These are phyloP conservation scores for Pleurotus cornucopiae DNA, from an alignment of 768 basidiomycete genomes.

Conservation along the genomic window DNA sequence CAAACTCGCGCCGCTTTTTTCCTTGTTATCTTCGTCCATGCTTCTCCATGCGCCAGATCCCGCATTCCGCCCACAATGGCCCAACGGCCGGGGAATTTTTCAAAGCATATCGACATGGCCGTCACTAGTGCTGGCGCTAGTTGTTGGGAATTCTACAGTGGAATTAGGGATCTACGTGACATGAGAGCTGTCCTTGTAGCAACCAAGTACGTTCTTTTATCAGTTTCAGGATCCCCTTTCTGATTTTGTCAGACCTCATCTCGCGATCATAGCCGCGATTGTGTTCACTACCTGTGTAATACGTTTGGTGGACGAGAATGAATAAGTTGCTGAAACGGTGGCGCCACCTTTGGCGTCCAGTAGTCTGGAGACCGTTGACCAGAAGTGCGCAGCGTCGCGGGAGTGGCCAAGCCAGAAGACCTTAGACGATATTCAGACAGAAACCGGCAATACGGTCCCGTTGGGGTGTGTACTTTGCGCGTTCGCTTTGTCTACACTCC, in stretches of 20 bases:
- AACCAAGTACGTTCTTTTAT: constrained; percentile 41
- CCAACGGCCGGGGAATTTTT: constrained; percentile 6
- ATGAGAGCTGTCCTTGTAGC: constrained; percentile 58
- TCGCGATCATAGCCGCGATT: constrained; percentile 42
- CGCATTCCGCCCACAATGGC: too few relatives aligned
- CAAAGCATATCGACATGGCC: constrained; percentile 41
- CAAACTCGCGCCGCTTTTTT: constrained; percentile 61
- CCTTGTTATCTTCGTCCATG: constrained; percentile 59
- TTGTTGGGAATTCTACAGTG: constrained; percentile 61
- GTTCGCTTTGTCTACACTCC: too few relatives aligned
- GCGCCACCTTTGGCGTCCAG: too few relatives aligned
- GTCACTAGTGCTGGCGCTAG: constrained; percentile 49
- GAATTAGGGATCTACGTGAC: constrained; percentile 50
- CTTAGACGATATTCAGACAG: too few relatives aligned
- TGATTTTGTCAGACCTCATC: constrained; percentile 37
- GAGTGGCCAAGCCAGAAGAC: too few relatives aligned
- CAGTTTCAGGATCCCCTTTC: neutral
- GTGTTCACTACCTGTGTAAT: constrained; percentile 51
- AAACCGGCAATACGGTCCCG: too few relatives aligned
- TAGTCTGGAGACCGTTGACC: too few relatives aligned
- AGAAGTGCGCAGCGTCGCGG: too few relatives aligned
- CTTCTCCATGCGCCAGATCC: constrained; percentile 29
- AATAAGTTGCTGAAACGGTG: too few relatives aligned
- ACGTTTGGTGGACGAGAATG: constrained; percentile 34
- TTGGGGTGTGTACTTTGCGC: too few relatives aligned